Evolutionary conservation across 192 early-diverging fungal genomes (phyloP).

Genomic region (Coemansia aciculifera): DNA sequence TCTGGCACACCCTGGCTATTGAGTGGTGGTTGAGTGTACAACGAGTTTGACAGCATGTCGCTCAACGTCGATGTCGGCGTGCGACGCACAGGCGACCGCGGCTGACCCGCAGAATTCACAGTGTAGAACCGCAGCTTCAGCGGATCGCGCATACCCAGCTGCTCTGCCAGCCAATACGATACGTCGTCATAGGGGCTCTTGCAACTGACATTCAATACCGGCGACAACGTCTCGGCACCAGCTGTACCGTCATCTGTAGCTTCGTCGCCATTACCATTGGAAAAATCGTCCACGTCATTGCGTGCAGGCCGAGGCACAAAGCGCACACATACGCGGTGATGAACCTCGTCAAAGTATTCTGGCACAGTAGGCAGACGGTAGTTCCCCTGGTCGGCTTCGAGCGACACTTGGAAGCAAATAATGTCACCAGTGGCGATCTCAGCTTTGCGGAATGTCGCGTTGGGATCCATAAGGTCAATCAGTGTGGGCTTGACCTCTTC

Average conservation of each 20-base stretch:
- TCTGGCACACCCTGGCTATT: slow-evolving; percentile 24
- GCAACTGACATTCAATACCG: slow-evolving; percentile 17
- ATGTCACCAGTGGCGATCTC: slow-evolving; percentile 97
- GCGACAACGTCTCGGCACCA: neutral
- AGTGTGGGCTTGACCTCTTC: slow-evolving; percentile 94
- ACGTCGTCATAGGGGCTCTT: slow-evolving; percentile 54
- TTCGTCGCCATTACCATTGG: slow-evolving; percentile 3
- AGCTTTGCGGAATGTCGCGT: slow-evolving; percentile 63
- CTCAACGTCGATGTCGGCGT: slow-evolving; percentile 54
- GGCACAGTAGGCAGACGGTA: slow-evolving; percentile 50
- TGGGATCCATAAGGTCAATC: slow-evolving; percentile 76
- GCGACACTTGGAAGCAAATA: slow-evolving; percentile 70
- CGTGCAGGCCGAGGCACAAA: slow-evolving; percentile 64
- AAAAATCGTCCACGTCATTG: slow-evolving; percentile 14
- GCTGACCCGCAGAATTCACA: slow-evolving; percentile 28
- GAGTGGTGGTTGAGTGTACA: slow-evolving; percentile 20
- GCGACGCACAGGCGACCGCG: slow-evolving; percentile 53
- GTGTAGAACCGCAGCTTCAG: slow-evolving; percentile 74
- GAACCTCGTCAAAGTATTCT: slow-evolving; percentile 76
- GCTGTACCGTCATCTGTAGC: slow-evolving; percentile 22
- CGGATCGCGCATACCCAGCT: slow-evolving; percentile 52
- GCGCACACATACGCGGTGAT: slow-evolving; percentile 66
- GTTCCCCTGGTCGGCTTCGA: neutral
- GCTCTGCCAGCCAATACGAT: slow-evolving; percentile 62
- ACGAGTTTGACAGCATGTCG: slow-evolving; percentile 55